Percentiles rank a stretch among this genome's conserved stretches.
These are phyloP conservation scores for Vitis hybrid DNA, from an alignment of 177 flowering plant genomes.

Conservation along the genomic window DNA sequence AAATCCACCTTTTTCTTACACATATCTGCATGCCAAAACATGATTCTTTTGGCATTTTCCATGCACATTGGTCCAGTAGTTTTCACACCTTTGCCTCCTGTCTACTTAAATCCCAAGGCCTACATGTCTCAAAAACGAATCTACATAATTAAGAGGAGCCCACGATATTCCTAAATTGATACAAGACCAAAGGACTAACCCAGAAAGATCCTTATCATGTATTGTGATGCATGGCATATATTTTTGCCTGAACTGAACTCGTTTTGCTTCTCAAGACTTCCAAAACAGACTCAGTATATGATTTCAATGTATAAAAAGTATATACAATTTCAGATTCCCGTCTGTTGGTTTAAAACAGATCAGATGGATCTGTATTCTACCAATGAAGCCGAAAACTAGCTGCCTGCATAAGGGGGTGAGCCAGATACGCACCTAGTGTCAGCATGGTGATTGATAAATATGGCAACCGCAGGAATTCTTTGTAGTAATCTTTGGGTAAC, in stretches of 20 bases:
- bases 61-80: too few relatives aligned
- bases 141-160: too few relatives aligned
- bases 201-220: too few relatives aligned
- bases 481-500: conserved; percentile 80
- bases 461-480: conserved; percentile 82
- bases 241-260: background rate
- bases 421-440: conserved; percentile 78
- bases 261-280: background rate
- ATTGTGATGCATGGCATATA: background rate
- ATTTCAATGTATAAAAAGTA: background rate
- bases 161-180: too few relatives aligned
- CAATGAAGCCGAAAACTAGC: conserved; percentile 86
- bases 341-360: background rate
- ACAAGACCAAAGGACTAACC: too few relatives aligned
- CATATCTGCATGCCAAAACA: too few relatives aligned
- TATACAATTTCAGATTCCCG: background rate
- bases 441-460: conserved; percentile 69
- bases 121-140: too few relatives aligned
- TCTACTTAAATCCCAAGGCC: too few relatives aligned
- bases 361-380: conserved; percentile 35
- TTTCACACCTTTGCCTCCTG: too few relatives aligned
- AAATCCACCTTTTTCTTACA: too few relatives aligned
- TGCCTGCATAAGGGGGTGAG: conserved; percentile 92
- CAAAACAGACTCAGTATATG: background rate
- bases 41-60: too few relatives aligned